Base-by-base conservation (phyloP, 345 rosid species). In the Triadica sebifera region DNA sequence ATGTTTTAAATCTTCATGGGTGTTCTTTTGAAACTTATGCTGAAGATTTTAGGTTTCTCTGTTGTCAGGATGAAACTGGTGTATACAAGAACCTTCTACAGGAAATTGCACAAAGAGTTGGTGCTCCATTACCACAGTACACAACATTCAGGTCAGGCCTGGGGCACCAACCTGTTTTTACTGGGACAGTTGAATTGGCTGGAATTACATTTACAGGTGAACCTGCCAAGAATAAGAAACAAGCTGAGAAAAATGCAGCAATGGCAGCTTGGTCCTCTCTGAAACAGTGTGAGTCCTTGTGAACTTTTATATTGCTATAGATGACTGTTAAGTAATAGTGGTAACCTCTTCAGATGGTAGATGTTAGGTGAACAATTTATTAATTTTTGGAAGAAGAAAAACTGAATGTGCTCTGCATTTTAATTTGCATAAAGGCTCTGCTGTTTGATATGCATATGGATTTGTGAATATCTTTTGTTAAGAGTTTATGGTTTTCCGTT, bases 161-260 rank as follows among this genome's bases (percentile, higher is more conserved):
- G 49, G 99, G 97, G 1, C 99, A 95, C 83, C 93, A 84, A 50
- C 99, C 99, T 34, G 96, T 95, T 80, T 95, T 95, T 79, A 91
- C 97, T 0, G 99, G 99, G n/a, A 90, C 86, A 0, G 99, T 95
- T 8, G 97, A 95, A 74, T 84, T 95, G 80, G 99, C 99, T 38
- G 96, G 94, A 56, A 90, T 95, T 69, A 85, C 85, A 20, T 95
- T 95, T 84, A 93, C 89, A 0, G 99, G 99, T 34, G 98, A 93
- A 72, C 86, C 91, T 53, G 99, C 99, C 51, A 95, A 95, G 86
- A 95, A 89, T 74, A 95, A 95, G 85, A 95, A 95, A 69, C 99
- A 95, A 80, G 99, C 99, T 6, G 99, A 95, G 85, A 95, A 95
- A 84, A 95, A 95, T 84, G 97, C 99, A 22, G 99, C 99, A 52